A percentile compares a stretch with the other conserved stretches of the same genome.
These are phyloP conservation scores for Fusarium verrucosum DNA, from an alignment of 2,329 filamentous ascomycete genomes.

Conservation along the genomic window DNA sequence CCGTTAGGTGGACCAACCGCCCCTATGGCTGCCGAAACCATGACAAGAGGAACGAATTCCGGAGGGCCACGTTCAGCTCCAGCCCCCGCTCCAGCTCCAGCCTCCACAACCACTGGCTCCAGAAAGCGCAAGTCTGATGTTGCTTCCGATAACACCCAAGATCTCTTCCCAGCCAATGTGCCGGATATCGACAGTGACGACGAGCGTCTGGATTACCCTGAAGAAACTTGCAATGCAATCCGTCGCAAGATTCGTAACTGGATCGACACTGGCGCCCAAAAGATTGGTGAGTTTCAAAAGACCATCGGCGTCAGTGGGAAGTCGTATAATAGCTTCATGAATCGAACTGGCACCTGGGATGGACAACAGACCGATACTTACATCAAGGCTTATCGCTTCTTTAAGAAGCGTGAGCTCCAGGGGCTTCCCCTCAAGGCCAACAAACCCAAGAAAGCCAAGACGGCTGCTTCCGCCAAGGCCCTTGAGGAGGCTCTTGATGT, in stretches of 20 bases:
- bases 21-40: neutral
- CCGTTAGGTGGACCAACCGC: neutral
- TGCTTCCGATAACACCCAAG: conserved; percentile 3
- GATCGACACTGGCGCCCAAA: conserved; percentile 42
- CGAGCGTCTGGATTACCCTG: conserved; percentile 13
- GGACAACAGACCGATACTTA: conserved; percentile 50
- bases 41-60: neutral
- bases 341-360: conserved; percentile 53
- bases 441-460: conserved; percentile 48
- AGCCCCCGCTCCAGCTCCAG: neutral
- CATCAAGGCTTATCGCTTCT: conserved; percentile 53
- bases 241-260: conserved; percentile 40
- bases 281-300: conserved; percentile 57
- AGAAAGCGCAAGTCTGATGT: conserved; percentile 41
- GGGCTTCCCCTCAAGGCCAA: conserved; percentile 52
- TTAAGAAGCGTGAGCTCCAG: conserved; percentile 60
- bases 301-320: conserved; percentile 52
- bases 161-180: conserved; percentile 36
- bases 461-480: conserved; percentile 38
- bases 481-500: conserved; percentile 51
- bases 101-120: conserved; percentile 4
- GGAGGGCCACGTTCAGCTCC: neutral
- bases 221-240: conserved; percentile 40
- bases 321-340: conserved; percentile 58
- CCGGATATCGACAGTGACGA: conserved; percentile 36